Evolutionary conservation across 2,329 filamentous ascomycete genomes (phyloP).

Genomic region (Colletotrichum lini): DNA sequence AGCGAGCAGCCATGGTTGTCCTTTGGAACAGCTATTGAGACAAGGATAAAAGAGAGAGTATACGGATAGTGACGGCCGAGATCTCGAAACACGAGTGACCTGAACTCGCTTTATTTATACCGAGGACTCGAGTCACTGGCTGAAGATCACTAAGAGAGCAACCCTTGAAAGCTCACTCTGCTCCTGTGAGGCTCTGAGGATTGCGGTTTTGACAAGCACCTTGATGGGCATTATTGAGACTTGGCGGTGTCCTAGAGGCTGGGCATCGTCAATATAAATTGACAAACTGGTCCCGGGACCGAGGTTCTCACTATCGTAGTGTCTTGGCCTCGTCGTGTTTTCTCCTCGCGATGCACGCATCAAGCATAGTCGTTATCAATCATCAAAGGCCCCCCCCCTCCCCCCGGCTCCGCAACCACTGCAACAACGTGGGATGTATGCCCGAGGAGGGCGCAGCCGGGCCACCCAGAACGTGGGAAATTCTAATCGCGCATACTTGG

Average conservation of each 20-base stretch:
- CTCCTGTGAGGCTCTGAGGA: slow-evolving; percentile 21
- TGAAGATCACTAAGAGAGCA: too few species aligned
- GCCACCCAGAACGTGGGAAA: neutral
- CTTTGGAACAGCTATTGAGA: neutral
- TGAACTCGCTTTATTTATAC: neutral
- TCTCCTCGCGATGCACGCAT: slow-evolving; percentile 2
- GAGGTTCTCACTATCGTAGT: neutral
- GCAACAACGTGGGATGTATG: slow-evolving; percentile 14
- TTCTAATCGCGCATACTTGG: slow-evolving; percentile 24
- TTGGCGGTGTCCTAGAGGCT: slow-evolving; percentile 3
- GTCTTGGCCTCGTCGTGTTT: slow-evolving; percentile 18
- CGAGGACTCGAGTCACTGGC: too few species aligned
- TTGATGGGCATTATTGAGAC: slow-evolving; percentile 23
- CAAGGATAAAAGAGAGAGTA: neutral
- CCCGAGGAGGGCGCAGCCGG: slow-evolving; percentile 1
- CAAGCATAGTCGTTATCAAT: slow-evolving; percentile 14
- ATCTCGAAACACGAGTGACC: too few species aligned
- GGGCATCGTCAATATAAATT: slow-evolving; percentile 26
- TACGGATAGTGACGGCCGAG: neutral
- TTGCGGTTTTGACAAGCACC: slow-evolving; percentile 26
- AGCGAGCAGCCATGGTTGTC: slow-evolving; percentile 24
- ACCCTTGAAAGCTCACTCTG: neutral
- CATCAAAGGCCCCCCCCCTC: neutral
- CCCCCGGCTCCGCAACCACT: slow-evolving; percentile 23
- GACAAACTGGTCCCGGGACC: neutral